Conservation (phyloP, 768 basidiomycete genomes). For the Lactarius indigo region DNA sequence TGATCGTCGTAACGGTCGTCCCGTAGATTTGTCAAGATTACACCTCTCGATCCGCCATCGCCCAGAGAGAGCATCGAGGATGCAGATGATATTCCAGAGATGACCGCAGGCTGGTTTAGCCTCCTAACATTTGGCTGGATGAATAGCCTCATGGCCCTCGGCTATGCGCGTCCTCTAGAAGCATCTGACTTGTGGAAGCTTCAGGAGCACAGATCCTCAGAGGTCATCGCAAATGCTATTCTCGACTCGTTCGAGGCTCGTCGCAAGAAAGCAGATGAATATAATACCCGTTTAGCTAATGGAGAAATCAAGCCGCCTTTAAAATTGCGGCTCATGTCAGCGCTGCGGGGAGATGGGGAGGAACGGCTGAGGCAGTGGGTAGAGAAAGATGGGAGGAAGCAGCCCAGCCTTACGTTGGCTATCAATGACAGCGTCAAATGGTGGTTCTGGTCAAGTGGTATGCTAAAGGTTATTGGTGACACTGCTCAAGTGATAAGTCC, state of each 20-base stretch:
- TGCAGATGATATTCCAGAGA: slow-evolving; percentile 61
- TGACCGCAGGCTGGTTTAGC: slow-evolving; percentile 54
- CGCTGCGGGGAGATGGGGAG: slow-evolving; percentile 47
- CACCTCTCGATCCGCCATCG: slow-evolving; percentile 33
- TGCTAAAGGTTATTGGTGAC: slow-evolving; percentile 57
- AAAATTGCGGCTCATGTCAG: slow-evolving; percentile 53
- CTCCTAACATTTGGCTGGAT: slow-evolving; percentile 74
- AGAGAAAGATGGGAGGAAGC: slow-evolving; percentile 56
- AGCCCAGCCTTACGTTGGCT: slow-evolving; percentile 61
- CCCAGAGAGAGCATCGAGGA: slow-evolving; percentile 56
- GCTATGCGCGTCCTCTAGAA: slow-evolving; percentile 78
- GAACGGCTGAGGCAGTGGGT: slow-evolving; percentile 63
- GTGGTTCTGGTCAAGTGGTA: slow-evolving; percentile 74
- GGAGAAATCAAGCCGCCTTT: slow-evolving; percentile 60
- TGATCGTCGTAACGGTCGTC: neutral
- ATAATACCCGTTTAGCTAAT: slow-evolving; percentile 63
- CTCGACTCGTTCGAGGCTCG: slow-evolving; percentile 61
- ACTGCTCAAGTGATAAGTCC: slow-evolving; percentile 71
- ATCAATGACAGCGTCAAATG: slow-evolving; percentile 76
- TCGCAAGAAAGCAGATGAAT: slow-evolving; percentile 52
- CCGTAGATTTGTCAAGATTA: slow-evolving; percentile 19
- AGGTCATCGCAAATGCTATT: slow-evolving; percentile 58
- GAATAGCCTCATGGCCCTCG: slow-evolving; percentile 63
- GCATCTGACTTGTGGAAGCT: slow-evolving; percentile 79
- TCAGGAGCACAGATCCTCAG: slow-evolving; percentile 56